Conservation (phyloP, 2,329 filamentous ascomycete species). For the Aureobasidium sp. region DNA sequence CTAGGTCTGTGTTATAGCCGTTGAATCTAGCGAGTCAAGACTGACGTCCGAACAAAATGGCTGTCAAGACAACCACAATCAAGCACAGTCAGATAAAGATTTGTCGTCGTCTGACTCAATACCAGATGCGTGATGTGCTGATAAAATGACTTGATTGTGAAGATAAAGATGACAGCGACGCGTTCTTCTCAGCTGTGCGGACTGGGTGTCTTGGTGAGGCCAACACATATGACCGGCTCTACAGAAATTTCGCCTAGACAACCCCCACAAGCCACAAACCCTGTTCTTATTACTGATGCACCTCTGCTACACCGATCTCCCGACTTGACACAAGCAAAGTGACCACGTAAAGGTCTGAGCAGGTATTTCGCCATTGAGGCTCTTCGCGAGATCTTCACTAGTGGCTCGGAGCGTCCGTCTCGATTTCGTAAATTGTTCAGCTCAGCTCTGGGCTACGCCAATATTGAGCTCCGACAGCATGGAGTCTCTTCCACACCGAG, state of each 20-base stretch:
- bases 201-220: not conserved
- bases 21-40: slow-evolving; percentile 7
- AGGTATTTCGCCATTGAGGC: not conserved
- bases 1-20: slow-evolving; percentile 1
- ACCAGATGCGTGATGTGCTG: too few species aligned
- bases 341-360: not conserved
- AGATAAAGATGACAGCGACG: too few species aligned
- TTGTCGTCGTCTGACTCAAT: too few species aligned
- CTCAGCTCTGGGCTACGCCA: slow-evolving; percentile 1
- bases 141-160: too few species aligned
- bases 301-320: slow-evolving; percentile 3
- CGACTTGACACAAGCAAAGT: not conserved
- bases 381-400: not conserved
- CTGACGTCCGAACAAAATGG: too few species aligned
- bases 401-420: slow-evolving; percentile 9
- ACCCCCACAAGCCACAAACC: not conserved
- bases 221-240: not conserved
- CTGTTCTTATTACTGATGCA: slow-evolving; percentile 4
- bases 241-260: not conserved
- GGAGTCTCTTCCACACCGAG: not conserved
- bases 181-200: too few species aligned
- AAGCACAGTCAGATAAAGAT: not conserved
- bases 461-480: not conserved
- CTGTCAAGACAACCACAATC: too few species aligned
- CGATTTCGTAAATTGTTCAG: slow-evolving; percentile 6